phyloP scores from a whole-genome alignment of 179 eudicot genomes.

The Amaranthus tricolor region DNA sequence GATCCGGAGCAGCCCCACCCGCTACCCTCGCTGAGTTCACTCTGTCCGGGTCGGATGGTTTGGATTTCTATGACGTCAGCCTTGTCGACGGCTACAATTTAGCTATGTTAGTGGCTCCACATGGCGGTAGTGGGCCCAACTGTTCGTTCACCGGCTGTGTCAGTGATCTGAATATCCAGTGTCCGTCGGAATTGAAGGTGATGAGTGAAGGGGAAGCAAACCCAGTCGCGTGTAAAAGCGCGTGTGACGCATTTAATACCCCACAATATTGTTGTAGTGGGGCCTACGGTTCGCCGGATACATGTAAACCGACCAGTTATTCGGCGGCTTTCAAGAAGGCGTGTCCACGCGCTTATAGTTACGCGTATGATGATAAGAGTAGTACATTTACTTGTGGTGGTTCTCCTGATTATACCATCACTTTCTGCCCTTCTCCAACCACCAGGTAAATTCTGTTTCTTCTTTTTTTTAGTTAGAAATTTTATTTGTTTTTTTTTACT shows the following conservation, averaged over 20 bases:
- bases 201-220: constrained; percentile 27
- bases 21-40: constrained; percentile 90
- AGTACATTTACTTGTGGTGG: constrained; percentile 82
- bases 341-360: constrained; percentile 85
- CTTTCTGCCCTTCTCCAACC: constrained; percentile 68
- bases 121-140: constrained; percentile 60
- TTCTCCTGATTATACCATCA: constrained; percentile 53
- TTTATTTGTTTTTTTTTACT: background rate
- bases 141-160: constrained; percentile 66
- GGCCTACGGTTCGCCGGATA: constrained; percentile 58
- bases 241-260: constrained; percentile 65
- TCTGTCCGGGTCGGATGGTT: constrained; percentile 51
- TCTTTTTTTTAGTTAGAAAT: background rate
- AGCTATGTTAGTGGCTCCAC: constrained; percentile 71
- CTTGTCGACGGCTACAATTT: constrained; percentile 88
- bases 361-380: constrained; percentile 80
- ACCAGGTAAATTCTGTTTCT: constrained; percentile 24
- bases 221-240: constrained; percentile 83
- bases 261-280: constrained; percentile 84
- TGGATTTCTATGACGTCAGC: constrained; percentile 86
- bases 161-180: constrained; percentile 57
- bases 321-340: constrained; percentile 64
- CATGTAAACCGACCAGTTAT: constrained; percentile 74
- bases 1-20: constrained; percentile 58
- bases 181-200: constrained; percentile 68